Base-by-base conservation (phyloP, 805 yeast species). In the Zygosaccharomyces lentus region DNA sequence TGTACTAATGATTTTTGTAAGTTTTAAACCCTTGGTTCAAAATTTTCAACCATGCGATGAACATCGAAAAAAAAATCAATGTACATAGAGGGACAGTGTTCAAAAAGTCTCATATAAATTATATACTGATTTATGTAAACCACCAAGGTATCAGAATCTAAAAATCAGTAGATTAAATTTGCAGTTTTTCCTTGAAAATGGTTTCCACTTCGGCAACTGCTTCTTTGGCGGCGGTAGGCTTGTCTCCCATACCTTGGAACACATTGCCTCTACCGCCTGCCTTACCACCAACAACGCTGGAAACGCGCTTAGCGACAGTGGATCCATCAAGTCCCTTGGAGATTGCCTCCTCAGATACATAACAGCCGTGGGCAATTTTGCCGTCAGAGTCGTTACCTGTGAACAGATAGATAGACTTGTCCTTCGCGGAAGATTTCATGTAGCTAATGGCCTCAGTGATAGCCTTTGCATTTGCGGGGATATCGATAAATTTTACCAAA, bases 261-360 rank as follows among this genome's bases (percentile, higher is more conserved):
- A 90, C 82, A 55, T 88, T 87, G 53, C 96, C 98, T 71, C 88
- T 93, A 68, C 99, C 99, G 71, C 99, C 99, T 48, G 96, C 95
- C 68, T 85, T 88, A 68, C 99, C 99, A 54, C 99, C 99, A 57
- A 93, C 80, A 58, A 75, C 72, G 30, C 72, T 69, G 37, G 90
- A 73, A 36, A 86, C 98, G 46, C 76, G 70, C 43, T 75, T 68
- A 26, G 95, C 95, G 55, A 89, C 75, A 24, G 79, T 89, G 47
- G 82, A 76, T 43, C 95, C 90, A 53, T 83, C 76, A 16, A 88
- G 74, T 55, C 89, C 89, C 62, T 81, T 76, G 37, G 73, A 73
- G 53, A 83, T 70, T 32, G 89, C 86, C 34, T 68, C 81, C 51
- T 85, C 81, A 1, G 91, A 79, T 41, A 93, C 74, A 70, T 82